A percentile compares a stretch with the other conserved stretches of the same genome.
Conservation (phyloP, 768 basidiomycete species). For the Pholiota molesta region DNA sequence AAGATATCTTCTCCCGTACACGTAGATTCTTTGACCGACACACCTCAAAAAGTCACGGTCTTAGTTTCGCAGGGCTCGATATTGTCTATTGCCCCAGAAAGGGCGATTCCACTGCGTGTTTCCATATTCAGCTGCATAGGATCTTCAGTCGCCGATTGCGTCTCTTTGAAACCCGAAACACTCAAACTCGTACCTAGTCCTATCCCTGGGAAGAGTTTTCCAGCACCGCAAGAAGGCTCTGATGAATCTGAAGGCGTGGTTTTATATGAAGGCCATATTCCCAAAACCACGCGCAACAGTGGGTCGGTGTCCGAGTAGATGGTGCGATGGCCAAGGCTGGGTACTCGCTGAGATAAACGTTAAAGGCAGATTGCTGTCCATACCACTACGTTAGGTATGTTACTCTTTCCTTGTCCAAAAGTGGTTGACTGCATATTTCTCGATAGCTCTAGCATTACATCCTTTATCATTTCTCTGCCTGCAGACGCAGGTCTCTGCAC, state of each 20-base stretch:
- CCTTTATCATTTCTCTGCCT: constrained; percentile 36
- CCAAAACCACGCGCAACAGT: constrained; percentile 24
- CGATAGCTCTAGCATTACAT: constrained; percentile 44
- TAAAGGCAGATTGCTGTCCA: constrained; percentile 34
- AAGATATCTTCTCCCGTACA: constrained; percentile 58
- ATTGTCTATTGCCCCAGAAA: constrained; percentile 50
- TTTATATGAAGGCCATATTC: constrained; percentile 52
- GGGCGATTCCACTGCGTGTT: constrained; percentile 44
- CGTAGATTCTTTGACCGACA: constrained; percentile 10
- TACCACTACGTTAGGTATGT: constrained; percentile 49
- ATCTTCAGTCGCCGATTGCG: constrained; percentile 36
- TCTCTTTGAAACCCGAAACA: constrained; percentile 41
- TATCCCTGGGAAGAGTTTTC: constrained; percentile 55
- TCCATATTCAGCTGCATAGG: constrained; percentile 50
- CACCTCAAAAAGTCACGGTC: constrained; percentile 44
- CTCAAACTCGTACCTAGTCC: constrained; percentile 71
- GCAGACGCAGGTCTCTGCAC: constrained; percentile 39
- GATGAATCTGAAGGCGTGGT: constrained; percentile 79
- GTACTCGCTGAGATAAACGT: constrained; percentile 56
- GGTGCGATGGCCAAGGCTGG: constrained; percentile 61
- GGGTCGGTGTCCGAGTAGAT: constrained; percentile 59
- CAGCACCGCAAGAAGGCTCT: constrained; percentile 65
- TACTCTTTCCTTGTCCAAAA: constrained; percentile 4
- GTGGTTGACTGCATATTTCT: constrained; percentile 13
- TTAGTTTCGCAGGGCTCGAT: constrained; percentile 67